These are phyloP conservation scores for Luffa acutangula DNA, from an alignment of 306 rosid species.

Conservation along the genomic window DNA sequence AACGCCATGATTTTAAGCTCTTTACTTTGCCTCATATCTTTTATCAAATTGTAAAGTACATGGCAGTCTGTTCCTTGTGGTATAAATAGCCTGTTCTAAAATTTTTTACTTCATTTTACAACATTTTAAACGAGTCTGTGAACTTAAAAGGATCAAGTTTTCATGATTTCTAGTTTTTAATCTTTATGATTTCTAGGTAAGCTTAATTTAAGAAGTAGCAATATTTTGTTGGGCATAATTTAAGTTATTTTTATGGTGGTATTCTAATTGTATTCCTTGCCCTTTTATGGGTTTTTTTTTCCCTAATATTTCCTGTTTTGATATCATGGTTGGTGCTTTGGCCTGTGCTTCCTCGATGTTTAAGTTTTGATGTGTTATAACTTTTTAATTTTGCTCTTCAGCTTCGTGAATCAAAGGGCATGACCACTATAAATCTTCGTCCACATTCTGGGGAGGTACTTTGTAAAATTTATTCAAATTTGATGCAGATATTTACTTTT, in stretches of 20 bases:
- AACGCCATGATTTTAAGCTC: neutral
- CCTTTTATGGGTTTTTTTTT: neutral
- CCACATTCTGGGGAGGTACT: slow-evolving; percentile 98
- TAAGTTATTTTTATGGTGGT: neutral
- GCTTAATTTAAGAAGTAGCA: neutral
- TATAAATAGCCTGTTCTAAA: neutral
- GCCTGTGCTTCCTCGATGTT: neutral
- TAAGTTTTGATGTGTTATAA: neutral
- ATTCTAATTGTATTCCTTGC: neutral
- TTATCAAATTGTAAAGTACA: neutral
- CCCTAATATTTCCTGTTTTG: neutral
- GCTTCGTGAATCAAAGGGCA: slow-evolving; percentile 97
- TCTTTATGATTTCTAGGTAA: neutral
- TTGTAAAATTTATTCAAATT: neutral
- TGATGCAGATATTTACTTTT: neutral
- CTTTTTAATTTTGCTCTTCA: slow-evolving; percentile 21
- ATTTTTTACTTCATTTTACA: neutral
- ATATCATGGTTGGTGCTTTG: neutral
- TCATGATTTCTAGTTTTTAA: neutral
- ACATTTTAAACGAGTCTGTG: neutral
- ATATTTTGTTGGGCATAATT: neutral
- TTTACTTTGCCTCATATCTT: neutral
- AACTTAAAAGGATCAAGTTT: neutral
- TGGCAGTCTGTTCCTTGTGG: neutral
- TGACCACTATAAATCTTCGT: slow-evolving; percentile 93